These are phyloP conservation scores for Claviceps pazoutovae DNA, from an alignment of 2,329 filamentous ascomycete species.

Conservation along the genomic window DNA sequence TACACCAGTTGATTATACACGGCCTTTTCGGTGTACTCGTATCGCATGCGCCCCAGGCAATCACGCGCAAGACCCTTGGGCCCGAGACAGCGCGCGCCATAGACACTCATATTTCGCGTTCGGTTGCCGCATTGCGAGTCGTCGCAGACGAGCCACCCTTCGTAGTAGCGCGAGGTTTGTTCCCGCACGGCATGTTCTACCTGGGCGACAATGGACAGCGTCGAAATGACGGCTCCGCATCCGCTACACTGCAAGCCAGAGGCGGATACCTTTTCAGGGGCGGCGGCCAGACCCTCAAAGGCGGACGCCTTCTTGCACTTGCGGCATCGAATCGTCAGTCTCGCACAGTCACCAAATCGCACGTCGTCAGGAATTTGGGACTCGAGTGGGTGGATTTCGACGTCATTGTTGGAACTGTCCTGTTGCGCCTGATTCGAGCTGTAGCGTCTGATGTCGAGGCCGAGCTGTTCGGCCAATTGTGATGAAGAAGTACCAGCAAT, in stretches of 20 bases:
- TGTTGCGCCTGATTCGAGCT: conserved; percentile 30
- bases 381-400: conserved; percentile 80
- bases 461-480: conserved; percentile 82
- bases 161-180: conserved; percentile 75
- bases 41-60: conserved; percentile 77
- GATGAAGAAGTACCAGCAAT: conserved; percentile 86
- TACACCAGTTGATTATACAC: conserved; percentile 94
- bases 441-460: conserved; percentile 82
- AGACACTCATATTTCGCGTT: conserved; percentile 86
- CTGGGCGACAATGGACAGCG: conserved; percentile 69
- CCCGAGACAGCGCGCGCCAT: conserved; percentile 78
- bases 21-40: conserved; percentile 76
- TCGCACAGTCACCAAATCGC: conserved; percentile 69
- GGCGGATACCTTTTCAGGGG: conserved; percentile 49
- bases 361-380: conserved; percentile 86
- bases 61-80: conserved; percentile 72
- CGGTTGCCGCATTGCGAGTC: conserved; percentile 75
- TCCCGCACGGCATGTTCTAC: conserved; percentile 71
- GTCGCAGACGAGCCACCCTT: conserved; percentile 82
- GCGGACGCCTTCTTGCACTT: conserved; percentile 57
- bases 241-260: conserved; percentile 60
- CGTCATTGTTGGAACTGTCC: conserved; percentile 41
- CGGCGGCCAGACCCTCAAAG: conserved; percentile 61
- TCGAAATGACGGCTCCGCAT: conserved; percentile 53
- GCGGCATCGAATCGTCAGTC: conserved; percentile 67